Evolutionary conservation across 805 yeast species (phyloP).

Genomic region (Maudiozyma serrabonitensis): DNA sequence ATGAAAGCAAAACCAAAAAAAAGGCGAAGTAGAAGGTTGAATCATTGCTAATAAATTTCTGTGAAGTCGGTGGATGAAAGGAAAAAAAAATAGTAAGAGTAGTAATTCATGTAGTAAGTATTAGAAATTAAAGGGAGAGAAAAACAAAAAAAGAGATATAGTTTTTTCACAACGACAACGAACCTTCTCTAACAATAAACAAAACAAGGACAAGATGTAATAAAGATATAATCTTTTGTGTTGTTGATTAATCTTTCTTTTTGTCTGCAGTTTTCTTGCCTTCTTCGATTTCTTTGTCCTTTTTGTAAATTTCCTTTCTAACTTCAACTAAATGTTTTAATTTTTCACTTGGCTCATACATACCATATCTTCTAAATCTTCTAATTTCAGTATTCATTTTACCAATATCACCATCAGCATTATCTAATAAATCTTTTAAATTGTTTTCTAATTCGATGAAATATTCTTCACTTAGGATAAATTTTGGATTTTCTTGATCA

Average conservation of each 20-base stretch:
- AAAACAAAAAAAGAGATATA: neutral
- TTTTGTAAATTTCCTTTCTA: slow-evolving; percentile 19
- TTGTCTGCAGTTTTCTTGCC: slow-evolving; percentile 1
- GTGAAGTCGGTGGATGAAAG: neutral
- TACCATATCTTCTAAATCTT: slow-evolving; percentile 59
- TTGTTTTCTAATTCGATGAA: slow-evolving; percentile 40
- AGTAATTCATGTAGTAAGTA: neutral
- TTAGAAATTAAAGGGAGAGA: neutral
- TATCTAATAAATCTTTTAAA: slow-evolving; percentile 34
- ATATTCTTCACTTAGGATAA: slow-evolving; percentile 47
- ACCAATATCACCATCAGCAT: slow-evolving; percentile 31
- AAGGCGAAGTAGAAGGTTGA: too few species aligned
- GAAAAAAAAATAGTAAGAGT: neutral
- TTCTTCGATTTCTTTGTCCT: slow-evolving; percentile 9
- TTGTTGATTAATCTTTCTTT: slow-evolving; percentile 1
- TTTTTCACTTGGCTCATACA: slow-evolving; percentile 39
- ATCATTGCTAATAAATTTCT: too few species aligned
- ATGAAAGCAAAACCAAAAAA: too few species aligned
- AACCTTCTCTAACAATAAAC: neutral
- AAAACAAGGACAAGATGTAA: neutral
- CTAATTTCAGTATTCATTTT: slow-evolving; percentile 36
- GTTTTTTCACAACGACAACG: neutral
- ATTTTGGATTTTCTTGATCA: slow-evolving; percentile 34
- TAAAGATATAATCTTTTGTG: neutral
- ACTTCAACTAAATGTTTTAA: slow-evolving; percentile 17